phyloP scores from a whole-genome alignment of 148 eudicot genomes.

The Pharnaceum exiguum region DNA sequence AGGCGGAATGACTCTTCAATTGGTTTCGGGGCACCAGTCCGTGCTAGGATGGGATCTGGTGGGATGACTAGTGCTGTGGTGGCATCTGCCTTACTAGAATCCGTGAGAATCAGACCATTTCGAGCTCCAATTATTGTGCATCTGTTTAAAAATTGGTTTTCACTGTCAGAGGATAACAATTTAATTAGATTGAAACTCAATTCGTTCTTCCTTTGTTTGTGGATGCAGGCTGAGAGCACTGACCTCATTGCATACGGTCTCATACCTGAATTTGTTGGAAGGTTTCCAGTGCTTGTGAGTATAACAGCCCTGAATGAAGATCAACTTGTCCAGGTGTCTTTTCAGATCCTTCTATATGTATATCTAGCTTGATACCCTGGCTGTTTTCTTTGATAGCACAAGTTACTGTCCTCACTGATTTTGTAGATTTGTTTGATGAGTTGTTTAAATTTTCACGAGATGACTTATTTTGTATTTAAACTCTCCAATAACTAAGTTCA shows the following conservation, averaged over 20 bases:
- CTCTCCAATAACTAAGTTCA: too few species aligned
- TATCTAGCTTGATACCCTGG: neutral
- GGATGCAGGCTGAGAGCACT: constrained; percentile 87
- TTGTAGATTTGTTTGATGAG: too few species aligned
- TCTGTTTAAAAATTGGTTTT: too few species aligned
- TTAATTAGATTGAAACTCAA: too few species aligned
- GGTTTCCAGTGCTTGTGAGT: constrained; percentile 94
- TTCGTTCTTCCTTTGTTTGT: constrained; percentile 4
- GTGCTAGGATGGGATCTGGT: constrained; percentile 88
- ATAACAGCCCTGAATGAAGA: constrained; percentile 86
- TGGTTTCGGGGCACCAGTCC: constrained; percentile 96
- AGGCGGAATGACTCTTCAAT: constrained; percentile 99
- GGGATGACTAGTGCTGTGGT: constrained; percentile 65
- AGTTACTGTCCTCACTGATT: too few species aligned
- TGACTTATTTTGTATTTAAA: too few species aligned
- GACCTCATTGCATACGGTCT: constrained; percentile 95
- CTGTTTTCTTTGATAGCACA: neutral
- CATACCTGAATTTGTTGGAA: constrained; percentile 98
- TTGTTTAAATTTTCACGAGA: too few species aligned
- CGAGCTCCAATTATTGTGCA: neutral
- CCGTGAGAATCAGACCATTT: constrained; percentile 15
- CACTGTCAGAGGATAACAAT: too few species aligned
- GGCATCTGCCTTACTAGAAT: constrained; percentile 78
- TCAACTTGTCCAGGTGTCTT: constrained; percentile 86
- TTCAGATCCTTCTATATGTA: neutral